Evolutionary conservation across 345 rosid genomes (phyloP).

Genomic region (Abelmoschus esculentus): DNA sequence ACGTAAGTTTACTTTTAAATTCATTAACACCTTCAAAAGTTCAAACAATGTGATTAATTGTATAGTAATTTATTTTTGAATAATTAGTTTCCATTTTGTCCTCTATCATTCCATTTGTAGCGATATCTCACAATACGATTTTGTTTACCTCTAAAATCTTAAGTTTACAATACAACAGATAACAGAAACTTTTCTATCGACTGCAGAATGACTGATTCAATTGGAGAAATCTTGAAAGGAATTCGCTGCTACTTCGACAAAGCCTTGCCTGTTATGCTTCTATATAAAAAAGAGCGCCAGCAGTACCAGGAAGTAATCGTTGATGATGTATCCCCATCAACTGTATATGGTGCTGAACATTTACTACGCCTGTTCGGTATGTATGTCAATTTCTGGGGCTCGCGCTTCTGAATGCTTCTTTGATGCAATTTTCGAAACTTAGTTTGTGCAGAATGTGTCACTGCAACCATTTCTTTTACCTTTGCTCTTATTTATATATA

Average conservation of each 20-base stretch:
- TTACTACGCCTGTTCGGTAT: constrained; percentile 74
- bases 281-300: constrained; percentile 77
- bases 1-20: constrained; percentile 38
- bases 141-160: constrained; percentile 2
- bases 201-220: constrained; percentile 53
- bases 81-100: neutral
- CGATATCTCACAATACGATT: neutral
- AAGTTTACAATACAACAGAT: neutral
- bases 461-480: neutral
- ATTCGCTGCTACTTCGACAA: constrained; percentile 75
- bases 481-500: neutral
- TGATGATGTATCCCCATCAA: constrained; percentile 56
- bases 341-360: constrained; percentile 78
- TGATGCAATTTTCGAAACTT: neutral
- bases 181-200: constrained; percentile 13
- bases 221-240: constrained; percentile 69
- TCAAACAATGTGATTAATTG: neutral
- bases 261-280: constrained; percentile 73
- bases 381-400: constrained; percentile 23
- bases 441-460: neutral
- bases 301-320: constrained; percentile 50
- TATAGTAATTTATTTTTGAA: neutral
- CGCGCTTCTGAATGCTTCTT: neutral
- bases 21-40: neutral
- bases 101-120: neutral